Percentiles rank a stretch among this genome's conserved stretches.
phyloP scores from a whole-genome alignment of 257 asterid species.

The Solanum pimpinellifolium region DNA sequence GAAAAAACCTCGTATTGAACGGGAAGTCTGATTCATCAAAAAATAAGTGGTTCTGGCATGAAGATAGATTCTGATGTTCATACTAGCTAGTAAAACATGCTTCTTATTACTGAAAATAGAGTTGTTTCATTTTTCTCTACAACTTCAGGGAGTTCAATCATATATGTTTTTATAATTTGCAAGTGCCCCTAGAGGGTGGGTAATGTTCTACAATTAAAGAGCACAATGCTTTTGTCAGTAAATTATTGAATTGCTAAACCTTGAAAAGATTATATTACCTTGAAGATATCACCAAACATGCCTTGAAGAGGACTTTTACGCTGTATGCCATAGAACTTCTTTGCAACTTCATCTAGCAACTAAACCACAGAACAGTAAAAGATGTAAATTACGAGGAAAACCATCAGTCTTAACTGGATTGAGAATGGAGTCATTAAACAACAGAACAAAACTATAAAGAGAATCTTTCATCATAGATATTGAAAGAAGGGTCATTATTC shows the following conservation, averaged over 20 bases:
- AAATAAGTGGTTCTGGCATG: background rate
- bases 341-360: conserved; percentile 82
- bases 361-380: conserved; percentile 15
- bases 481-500: background rate
- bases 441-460: background rate
- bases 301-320: conserved; percentile 79
- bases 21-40: background rate
- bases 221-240: background rate
- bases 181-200: background rate
- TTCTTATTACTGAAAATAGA: background rate
- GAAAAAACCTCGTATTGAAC: background rate
- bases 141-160: background rate
- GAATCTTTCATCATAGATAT: background rate
- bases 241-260: background rate
- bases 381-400: background rate
- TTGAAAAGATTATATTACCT: conserved; percentile 28
- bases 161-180: background rate
- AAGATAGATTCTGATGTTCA: background rate
- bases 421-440: background rate
- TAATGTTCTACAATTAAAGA: background rate
- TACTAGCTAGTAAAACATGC: background rate
- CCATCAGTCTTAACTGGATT: background rate
- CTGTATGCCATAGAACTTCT: conserved; percentile 72
- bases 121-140: background rate
- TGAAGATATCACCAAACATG: conserved; percentile 85